A percentile compares a stretch with the other conserved stretches of the same genome.
phyloP scores from a whole-genome alignment of 306 rosid species.

The Inga laurina region DNA sequence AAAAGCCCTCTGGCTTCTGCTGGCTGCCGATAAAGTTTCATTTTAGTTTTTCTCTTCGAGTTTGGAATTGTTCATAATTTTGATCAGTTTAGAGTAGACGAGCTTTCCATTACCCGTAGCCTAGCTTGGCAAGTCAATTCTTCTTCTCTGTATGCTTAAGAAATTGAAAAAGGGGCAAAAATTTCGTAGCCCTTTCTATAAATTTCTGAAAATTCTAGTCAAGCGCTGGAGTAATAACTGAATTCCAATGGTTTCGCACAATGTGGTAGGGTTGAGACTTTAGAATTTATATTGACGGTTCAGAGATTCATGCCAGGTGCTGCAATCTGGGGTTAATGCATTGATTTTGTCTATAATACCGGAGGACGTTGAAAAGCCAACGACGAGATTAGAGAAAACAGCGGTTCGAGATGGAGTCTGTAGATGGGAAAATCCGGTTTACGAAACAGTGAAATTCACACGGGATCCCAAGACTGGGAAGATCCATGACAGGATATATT shows the following conservation, averaged over 20 bases:
- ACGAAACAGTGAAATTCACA: conserved; percentile 70
- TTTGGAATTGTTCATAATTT: background rate
- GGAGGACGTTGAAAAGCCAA: conserved; percentile 76
- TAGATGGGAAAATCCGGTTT: conserved; percentile 83
- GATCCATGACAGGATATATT: conserved; percentile 68
- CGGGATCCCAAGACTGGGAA: conserved; percentile 68
- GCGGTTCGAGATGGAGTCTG: conserved; percentile 61
- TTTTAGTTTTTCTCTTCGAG: background rate
- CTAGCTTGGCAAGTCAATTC: background rate
- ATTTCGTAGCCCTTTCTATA: background rate
- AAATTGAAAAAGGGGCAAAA: background rate
- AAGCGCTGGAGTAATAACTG: background rate
- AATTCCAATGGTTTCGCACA: conserved; percentile 15
- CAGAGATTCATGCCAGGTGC: conserved; percentile 56
- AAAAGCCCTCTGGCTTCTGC: background rate
- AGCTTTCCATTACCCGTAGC: background rate
- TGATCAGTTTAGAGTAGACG: background rate
- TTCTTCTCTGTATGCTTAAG: background rate
- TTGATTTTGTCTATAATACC: conserved; percentile 72
- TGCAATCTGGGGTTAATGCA: conserved; percentile 63
- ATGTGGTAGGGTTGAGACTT: conserved; percentile 20
- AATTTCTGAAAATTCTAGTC: conserved; percentile 11
- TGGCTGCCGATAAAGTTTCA: background rate
- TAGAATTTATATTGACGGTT: background rate
- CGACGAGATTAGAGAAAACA: conserved; percentile 66